A percentile compares a stretch with the other conserved stretches of the same genome.
These are phyloP conservation scores for Cryptococcus sp. DNA, from an alignment of 1,284 basidiomycete genomes.

Conservation along the genomic window DNA sequence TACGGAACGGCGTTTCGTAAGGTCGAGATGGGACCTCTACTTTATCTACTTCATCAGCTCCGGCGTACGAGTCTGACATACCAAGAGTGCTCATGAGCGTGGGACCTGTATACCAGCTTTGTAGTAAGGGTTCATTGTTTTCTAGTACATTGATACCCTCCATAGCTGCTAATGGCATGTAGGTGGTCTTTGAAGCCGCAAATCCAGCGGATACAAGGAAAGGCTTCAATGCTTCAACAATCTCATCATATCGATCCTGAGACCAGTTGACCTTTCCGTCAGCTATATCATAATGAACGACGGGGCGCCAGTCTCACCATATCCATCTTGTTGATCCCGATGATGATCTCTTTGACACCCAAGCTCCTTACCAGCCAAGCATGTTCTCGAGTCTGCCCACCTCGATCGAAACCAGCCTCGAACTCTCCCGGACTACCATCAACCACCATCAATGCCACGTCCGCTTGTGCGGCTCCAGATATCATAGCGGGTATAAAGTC, in stretches of 20 bases:
- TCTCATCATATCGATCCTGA: constrained; percentile 76
- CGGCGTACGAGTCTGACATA: constrained; percentile 35
- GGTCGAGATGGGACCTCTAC: constrained; percentile 77
- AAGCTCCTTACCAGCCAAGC: constrained; percentile 85
- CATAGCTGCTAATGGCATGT: constrained; percentile 87
- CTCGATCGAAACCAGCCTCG: constrained; percentile 88
- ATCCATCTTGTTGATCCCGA: constrained; percentile 94
- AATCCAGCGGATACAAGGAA: constrained; percentile 89
- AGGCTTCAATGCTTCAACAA: constrained; percentile 66
- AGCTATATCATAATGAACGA: background rate
- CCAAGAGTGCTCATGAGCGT: constrained; percentile 81
- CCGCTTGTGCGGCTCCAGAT: constrained; percentile 93
- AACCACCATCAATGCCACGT: constrained; percentile 91
- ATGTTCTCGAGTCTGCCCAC: constrained; percentile 97
- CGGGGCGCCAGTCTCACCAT: constrained; percentile 54
- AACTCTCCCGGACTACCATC: constrained; percentile 89
- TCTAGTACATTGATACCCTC: constrained; percentile 72
- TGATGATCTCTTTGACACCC: constrained; percentile 88
- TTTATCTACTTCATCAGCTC: constrained; percentile 56
- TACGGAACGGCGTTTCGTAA: constrained; percentile 69
- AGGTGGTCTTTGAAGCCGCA: constrained; percentile 67
- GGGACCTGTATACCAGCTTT: constrained; percentile 78
- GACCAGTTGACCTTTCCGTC: constrained; percentile 71
- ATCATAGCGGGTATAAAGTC: constrained; percentile 99
- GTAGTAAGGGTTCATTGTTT: constrained; percentile 51